These are phyloP conservation scores for Eucalyptus viminalis DNA, from an alignment of 345 rosid genomes.

Conservation along the genomic window DNA sequence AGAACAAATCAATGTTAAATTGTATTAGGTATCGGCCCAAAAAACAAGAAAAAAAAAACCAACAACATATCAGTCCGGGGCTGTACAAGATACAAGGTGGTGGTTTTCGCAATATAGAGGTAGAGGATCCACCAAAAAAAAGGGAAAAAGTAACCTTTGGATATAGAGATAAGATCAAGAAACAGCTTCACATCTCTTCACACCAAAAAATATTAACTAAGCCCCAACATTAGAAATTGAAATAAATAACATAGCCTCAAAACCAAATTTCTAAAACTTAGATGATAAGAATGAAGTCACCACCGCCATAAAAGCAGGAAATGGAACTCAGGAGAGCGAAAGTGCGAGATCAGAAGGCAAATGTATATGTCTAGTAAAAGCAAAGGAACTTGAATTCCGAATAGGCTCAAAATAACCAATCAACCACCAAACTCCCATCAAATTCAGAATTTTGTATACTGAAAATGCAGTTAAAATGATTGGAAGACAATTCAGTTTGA, in stretches of 20 bases:
- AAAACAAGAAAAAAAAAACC: no score
- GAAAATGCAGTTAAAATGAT: neutral
- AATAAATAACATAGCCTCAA: neutral
- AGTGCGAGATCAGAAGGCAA: neutral
- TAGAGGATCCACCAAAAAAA: neutral
- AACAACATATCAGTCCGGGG: no score
- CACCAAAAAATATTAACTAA: neutral
- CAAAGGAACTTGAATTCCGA: no score
- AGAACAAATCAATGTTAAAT: neutral
- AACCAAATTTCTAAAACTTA: neutral
- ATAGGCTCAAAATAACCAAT: no score
- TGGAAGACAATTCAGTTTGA: neutral
- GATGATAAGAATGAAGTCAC: neutral
- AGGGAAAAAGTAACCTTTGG: neutral
- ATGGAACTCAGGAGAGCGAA: neutral
- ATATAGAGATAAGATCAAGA: neutral
- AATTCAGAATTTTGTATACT: neutral
- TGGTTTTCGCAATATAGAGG: no score
- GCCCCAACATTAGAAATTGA: neutral
- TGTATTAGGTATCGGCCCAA: neutral
- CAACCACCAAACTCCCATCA: no score
- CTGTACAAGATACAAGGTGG: no score
- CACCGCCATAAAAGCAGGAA: neutral
- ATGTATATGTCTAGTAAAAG: no score
- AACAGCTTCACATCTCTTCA: neutral